Percentiles rank a stretch among this genome's conserved stretches.
These are phyloP conservation scores for Stellera chamaejasme DNA, from an alignment of 345 rosid genomes.

Conservation along the genomic window DNA sequence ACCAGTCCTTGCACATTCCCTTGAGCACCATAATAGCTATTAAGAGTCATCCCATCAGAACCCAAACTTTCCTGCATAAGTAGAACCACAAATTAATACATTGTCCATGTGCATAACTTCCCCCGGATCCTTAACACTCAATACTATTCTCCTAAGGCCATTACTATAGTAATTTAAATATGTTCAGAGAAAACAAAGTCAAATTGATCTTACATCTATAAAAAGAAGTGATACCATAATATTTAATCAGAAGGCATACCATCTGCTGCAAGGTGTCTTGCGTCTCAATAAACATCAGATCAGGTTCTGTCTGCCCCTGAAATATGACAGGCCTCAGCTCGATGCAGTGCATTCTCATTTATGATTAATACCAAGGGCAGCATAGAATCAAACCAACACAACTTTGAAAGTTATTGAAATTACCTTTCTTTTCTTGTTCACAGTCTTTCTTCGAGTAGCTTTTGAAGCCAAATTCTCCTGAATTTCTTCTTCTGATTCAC, in stretches of 20 bases:
- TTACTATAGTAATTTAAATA: too few species aligned
- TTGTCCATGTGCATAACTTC: too few species aligned
- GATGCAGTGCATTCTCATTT: constrained; percentile 1
- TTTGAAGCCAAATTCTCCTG: constrained; percentile 28
- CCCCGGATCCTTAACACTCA: too few species aligned
- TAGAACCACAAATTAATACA: background rate
- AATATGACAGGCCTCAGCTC: background rate
- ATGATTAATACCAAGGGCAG: background rate
- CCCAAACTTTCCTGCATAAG: constrained; percentile 37
- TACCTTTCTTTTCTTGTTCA: constrained; percentile 51
- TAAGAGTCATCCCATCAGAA: constrained; percentile 40
- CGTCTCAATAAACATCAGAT: constrained; percentile 31
- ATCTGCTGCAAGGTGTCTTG: constrained; percentile 44
- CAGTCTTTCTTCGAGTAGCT: constrained; percentile 42
- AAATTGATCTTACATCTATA: too few species aligned
- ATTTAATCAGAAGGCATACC: constrained; percentile 22
- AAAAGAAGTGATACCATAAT: too few species aligned
- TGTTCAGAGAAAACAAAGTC: too few species aligned
- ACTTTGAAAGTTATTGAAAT: constrained; percentile 5
- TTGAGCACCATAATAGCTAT: constrained; percentile 44
- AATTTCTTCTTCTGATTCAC: constrained; percentile 32
- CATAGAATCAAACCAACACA: background rate
- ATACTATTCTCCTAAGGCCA: too few species aligned
- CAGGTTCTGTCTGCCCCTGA: constrained; percentile 41
- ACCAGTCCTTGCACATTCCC: constrained; percentile 54